Conservation (phyloP, 2,329 filamentous ascomycete species). For the Colletotrichum sp. region DNA sequence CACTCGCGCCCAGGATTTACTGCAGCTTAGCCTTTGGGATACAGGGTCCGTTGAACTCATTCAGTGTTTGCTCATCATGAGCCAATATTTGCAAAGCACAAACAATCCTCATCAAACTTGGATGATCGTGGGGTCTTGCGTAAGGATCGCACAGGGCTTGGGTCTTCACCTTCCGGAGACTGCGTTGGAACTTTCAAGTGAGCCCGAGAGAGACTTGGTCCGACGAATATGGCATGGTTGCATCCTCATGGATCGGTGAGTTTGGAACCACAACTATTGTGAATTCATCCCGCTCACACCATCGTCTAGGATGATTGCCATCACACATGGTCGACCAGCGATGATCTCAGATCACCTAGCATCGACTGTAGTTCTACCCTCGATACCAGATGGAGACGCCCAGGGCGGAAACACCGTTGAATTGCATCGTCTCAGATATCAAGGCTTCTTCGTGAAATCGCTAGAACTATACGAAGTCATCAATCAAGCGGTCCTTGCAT, state of each 20-base stretch:
- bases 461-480: conserved; percentile 42
- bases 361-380: conserved; percentile 31
- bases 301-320: conserved; percentile 33
- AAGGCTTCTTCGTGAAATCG: conserved; percentile 38
- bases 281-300: not conserved
- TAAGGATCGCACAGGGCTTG: conserved; percentile 51
- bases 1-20: conserved; percentile 42
- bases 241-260: conserved; percentile 42
- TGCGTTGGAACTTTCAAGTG: conserved; percentile 14
- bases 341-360: conserved; percentile 35
- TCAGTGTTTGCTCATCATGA: conserved; percentile 51
- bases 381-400: not conserved
- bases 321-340: conserved; percentile 38
- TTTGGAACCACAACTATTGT: not conserved
- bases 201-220: conserved; percentile 29
- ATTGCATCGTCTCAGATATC: not conserved
- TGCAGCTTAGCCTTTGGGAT: conserved; percentile 48
- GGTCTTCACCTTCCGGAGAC: conserved; percentile 49
- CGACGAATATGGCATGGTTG: conserved; percentile 41
- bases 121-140: conserved; percentile 51
- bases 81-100: conserved; percentile 54
- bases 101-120: conserved; percentile 52
- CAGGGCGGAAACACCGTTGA: not conserved
- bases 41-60: conserved; percentile 47
- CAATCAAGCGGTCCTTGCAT: conserved; percentile 31